Evolutionary conservation across 2,329 filamentous ascomycete genomes (phyloP).

Genomic region (Blumeria graminis): DNA sequence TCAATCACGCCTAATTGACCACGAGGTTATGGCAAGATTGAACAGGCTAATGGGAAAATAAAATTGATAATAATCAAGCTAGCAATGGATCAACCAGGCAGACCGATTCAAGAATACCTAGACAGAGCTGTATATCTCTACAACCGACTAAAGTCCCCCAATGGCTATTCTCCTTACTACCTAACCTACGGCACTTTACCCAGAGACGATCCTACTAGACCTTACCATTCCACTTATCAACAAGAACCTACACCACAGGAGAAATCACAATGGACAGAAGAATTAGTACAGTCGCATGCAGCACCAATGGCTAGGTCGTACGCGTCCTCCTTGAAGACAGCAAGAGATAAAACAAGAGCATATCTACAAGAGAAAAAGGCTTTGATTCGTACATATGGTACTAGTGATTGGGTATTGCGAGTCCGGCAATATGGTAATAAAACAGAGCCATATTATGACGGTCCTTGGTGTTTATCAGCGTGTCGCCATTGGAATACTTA

Average conservation of each 20-base stretch:
- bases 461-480: too few relatives aligned
- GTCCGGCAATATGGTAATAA: too few relatives aligned
- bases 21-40: too few relatives aligned
- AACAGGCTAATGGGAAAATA: too few relatives aligned
- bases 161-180: conserved; percentile 1
- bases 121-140: neutral
- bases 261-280: too few relatives aligned
- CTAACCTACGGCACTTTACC: neutral
- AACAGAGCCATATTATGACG: too few relatives aligned
- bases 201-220: neutral
- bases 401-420: neutral
- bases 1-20: too few relatives aligned
- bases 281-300: neutral
- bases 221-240: conserved; percentile 1
- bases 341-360: neutral
- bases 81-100: conserved; percentile 1
- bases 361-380: conserved; percentile 1
- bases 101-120: conserved; percentile 1
- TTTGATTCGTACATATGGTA: neutral
- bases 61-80: too few relatives aligned
- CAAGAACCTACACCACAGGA: too few relatives aligned
- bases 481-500: too few relatives aligned
- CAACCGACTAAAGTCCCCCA: conserved; percentile 1
- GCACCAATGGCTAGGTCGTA: neutral
- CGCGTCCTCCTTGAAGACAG: neutral